Percentiles rank a stretch among this genome's conserved stretches.
Evolutionary conservation across 73 alveolate species (phyloP).

Genomic region (Durusdinium trenchii): DNA sequence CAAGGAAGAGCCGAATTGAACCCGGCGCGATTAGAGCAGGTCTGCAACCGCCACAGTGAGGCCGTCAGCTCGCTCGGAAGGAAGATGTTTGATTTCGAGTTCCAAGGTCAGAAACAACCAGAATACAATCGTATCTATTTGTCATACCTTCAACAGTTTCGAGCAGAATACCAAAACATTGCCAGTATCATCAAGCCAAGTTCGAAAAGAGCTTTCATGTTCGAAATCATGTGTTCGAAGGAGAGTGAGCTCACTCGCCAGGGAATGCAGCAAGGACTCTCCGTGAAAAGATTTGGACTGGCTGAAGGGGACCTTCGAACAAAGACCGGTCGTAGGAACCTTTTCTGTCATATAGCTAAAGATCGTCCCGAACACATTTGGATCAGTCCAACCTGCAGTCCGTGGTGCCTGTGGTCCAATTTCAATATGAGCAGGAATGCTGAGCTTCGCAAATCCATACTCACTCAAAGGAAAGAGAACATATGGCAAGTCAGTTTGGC

Average conservation of each 20-base stretch:
- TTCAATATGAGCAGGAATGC: background rate
- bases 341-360: background rate
- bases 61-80: too few species aligned
- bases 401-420: background rate
- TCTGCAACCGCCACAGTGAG: too few species aligned
- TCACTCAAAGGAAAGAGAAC: background rate
- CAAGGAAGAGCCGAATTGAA: too few species aligned
- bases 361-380: background rate
- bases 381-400: background rate
- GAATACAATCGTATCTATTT: too few species aligned
- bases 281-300: background rate
- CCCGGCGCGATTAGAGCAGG: too few species aligned
- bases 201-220: too few species aligned
- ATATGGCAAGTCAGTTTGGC: background rate
- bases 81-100: too few species aligned
- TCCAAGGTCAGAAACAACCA: too few species aligned
- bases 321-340: background rate
- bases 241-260: background rate
- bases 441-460: background rate
- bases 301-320: background rate
- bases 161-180: too few species aligned
- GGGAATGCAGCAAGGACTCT: background rate
- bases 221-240: background rate
- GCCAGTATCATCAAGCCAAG: too few species aligned
- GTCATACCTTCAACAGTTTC: too few species aligned